Base-by-base conservation (phyloP, 2,329 filamentous ascomycete genomes). In the Rutstroemia sp. region DNA sequence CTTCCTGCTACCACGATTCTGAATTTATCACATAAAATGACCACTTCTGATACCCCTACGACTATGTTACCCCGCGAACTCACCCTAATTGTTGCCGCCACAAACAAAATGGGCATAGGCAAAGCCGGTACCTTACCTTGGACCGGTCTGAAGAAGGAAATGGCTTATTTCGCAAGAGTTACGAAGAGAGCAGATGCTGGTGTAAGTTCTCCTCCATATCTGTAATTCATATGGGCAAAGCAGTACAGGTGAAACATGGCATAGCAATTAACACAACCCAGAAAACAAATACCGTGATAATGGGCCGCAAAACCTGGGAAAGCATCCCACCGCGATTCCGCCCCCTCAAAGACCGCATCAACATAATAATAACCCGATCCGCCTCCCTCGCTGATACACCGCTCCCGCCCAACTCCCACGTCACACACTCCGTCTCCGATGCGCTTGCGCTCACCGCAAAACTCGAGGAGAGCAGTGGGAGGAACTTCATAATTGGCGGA, bases 291-390 rank as follows among this genome's bases (percentile, higher is more conserved):
- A 88, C 89, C 18, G 89, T 97, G 52, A 87, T 99, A 64, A 99
- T 99, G 94, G 94, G 94, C 59, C 88, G 94, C 68, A 96, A 95
- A 73, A 99, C 94, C 0, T 99, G 92, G 86, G 90, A 95, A 52
- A 90, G 85, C 62, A 92, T 99, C 59, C 92, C 94, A 2, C 69
- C 77, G 6, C 80, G 78, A 52, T 91, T 94, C 70, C 80, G 91
- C 2, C 94, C 94, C 18, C 78, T 99, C 37, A 85, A 83, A 59
- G 87, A 84, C 60, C 79, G 94, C 9, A 76, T 91, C 51, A 97
- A 96, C 71, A 82, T 96, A 42, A 82, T 97, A 62, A 77, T 99
- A 63, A 88, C 84, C 8, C 25, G 37, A 5, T 45, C 50, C n/a
- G n/a, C 45, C 1, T 21, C 18, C 41, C 49, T 14, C 34, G 42